Evolutionary conservation across 495 filamentous ascomycete species (phyloP).

Genomic region (Bryoglossum gracile): DNA sequence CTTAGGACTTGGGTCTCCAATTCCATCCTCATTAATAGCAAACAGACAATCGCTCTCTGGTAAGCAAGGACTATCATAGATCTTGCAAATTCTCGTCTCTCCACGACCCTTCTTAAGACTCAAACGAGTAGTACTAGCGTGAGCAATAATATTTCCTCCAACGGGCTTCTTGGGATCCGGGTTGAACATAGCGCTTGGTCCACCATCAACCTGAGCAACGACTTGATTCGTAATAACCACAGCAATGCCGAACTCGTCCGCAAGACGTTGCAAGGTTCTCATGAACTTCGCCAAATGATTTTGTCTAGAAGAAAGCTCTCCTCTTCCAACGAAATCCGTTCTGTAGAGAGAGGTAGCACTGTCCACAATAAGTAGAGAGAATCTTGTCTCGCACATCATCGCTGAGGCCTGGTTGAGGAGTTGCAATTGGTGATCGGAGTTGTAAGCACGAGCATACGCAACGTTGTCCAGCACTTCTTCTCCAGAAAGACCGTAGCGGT

Average conservation of each 20-base stretch:
- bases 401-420: conserved; percentile 88
- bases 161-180: conserved; percentile 99
- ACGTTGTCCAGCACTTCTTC: conserved; percentile 98
- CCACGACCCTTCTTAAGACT: conserved; percentile 91
- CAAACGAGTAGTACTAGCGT: conserved; percentile 84
- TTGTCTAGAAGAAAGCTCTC: conserved; percentile 83
- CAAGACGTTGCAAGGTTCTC: conserved; percentile 85
- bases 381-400: conserved; percentile 99
- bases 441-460: conserved; percentile 95
- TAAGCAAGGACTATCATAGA: conserved; percentile 95
- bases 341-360: conserved; percentile 91
- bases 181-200: conserved; percentile 95
- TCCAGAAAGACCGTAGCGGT: conserved; percentile 86
- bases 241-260: conserved; percentile 96
- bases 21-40: conserved; percentile 94
- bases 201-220: conserved; percentile 95
- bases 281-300: conserved; percentile 96
- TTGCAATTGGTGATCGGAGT: conserved; percentile 94
- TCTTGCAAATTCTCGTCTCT: conserved; percentile 96
- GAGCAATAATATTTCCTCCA: conserved; percentile 97
- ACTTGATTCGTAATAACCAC: conserved; percentile 99
- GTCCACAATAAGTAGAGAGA: conserved; percentile 92
- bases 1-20: conserved; percentile 91
- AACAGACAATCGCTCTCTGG: conserved; percentile 96
- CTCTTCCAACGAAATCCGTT: conserved; percentile 91